These are phyloP conservation scores for Camelina neglecta DNA, from an alignment of 345 rosid genomes.

Conservation along the genomic window DNA sequence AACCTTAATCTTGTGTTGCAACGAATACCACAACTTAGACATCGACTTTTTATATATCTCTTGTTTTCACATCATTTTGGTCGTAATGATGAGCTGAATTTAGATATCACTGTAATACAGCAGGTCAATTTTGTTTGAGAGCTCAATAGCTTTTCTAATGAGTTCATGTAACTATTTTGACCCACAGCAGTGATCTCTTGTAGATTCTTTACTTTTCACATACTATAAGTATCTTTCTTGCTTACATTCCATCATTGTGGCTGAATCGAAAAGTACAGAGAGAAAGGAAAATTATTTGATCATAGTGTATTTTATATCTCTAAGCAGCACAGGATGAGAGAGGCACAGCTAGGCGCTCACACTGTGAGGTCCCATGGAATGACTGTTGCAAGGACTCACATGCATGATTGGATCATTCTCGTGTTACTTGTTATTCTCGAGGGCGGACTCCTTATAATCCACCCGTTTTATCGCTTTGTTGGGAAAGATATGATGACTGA, in stretches of 20 bases:
- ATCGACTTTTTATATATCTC: not conserved
- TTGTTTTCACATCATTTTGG: not conserved
- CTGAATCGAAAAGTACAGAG: not conserved
- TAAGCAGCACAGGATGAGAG: constrained; percentile 57
- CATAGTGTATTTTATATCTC: constrained; percentile 4
- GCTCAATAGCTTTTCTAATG: not conserved
- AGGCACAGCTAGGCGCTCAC: constrained; percentile 58
- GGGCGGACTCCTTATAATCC: constrained; percentile 49
- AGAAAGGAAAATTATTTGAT: not conserved
- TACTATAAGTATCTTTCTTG: constrained; percentile 12
- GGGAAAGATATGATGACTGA: constrained; percentile 95
- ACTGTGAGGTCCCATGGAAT: constrained; percentile 70
- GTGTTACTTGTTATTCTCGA: constrained; percentile 59
- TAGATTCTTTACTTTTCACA: constrained; percentile 15
- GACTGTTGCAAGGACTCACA: constrained; percentile 58
- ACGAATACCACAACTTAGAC: not conserved
- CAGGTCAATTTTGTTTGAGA: not conserved
- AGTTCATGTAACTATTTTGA: constrained; percentile 12
- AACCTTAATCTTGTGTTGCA: constrained; percentile 10
- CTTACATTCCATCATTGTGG: constrained; percentile 8
- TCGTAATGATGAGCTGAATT: constrained; percentile 2
- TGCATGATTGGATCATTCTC: constrained; percentile 83
- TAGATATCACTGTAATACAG: constrained; percentile 2
- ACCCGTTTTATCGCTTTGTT: constrained; percentile 86
- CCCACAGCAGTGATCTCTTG: not conserved